These are phyloP conservation scores for Mycosphaerella sp. DNA, from an alignment of 2,329 filamentous ascomycete genomes.

Conservation along the genomic window DNA sequence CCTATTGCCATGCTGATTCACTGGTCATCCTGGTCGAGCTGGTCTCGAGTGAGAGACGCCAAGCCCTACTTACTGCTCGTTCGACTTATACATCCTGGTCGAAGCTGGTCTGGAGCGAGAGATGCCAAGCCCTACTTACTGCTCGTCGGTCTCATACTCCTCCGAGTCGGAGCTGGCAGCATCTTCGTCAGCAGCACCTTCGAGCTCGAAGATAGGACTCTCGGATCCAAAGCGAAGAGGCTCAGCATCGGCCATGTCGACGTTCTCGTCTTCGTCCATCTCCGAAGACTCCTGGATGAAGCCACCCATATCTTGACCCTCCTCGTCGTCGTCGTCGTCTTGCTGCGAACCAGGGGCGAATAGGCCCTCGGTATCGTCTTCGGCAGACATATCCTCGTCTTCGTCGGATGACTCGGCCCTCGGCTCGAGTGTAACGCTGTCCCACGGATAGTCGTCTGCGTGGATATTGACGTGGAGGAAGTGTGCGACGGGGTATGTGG, in stretches of 20 bases:
- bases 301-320: neutral
- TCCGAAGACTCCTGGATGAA: constrained; percentile 3
- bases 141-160: no score
- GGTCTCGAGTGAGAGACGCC: no score
- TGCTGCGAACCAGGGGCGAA: no score
- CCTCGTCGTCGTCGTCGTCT: neutral
- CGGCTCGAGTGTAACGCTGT: constrained; percentile 1
- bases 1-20: no score
- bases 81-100: no score
- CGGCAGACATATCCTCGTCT: neutral
- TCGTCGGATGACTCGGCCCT: neutral
- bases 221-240: neutral
- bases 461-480: constrained; percentile 43
- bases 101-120: no score
- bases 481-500: constrained; percentile 36
- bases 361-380: neutral
- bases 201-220: neutral
- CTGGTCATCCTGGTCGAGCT: no score
- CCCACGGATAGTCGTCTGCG: constrained; percentile 40
- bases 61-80: no score
- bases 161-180: no score
- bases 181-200: neutral
- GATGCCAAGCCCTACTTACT: no score
- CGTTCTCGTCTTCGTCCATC: neutral
- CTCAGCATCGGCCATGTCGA: neutral